Percentiles rank a stretch among this genome's conserved stretches.
Conservation (phyloP, 176 grass and related monocot genomes). For the Bothriochloa decipiens region DNA sequence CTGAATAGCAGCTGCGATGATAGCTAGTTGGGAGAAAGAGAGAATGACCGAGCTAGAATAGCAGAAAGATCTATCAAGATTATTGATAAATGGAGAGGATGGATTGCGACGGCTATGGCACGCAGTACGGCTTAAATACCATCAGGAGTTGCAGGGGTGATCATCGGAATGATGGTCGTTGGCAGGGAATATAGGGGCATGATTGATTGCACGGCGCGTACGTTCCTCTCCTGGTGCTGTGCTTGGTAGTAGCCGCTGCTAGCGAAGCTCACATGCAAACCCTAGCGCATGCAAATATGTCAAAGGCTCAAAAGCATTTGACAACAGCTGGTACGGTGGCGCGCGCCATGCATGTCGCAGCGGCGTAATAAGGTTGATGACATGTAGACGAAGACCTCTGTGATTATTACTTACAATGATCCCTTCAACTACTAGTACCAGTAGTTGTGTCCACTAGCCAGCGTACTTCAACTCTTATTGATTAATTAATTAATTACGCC, state of each 20-base stretch:
- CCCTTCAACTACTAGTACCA: neutral
- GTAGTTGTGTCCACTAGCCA: neutral
- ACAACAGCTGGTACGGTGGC: neutral
- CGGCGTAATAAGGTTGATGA: no score
- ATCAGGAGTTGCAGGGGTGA: neutral
- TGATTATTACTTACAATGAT: neutral
- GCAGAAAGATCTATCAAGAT: neutral
- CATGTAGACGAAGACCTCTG: no score
- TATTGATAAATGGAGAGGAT: neutral
- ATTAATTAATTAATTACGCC: no score
- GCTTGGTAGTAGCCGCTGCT: neutral
- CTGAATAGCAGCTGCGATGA: neutral
- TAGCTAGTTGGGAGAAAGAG: neutral
- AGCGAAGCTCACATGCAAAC: neutral
- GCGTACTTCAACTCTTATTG: no score
- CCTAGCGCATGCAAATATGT: neutral
- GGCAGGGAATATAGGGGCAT: slow-evolving; percentile 43
- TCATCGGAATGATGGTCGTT: slow-evolving; percentile 44
- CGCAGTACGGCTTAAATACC: slow-evolving; percentile 25
- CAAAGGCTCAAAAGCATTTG: neutral
- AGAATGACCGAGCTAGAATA: neutral
- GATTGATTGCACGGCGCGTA: slow-evolving; percentile 16
- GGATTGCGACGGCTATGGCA: neutral
- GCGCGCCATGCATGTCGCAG: no score
- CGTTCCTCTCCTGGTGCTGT: neutral